Base-by-base conservation (phyloP, 441 rosid genomes). In the Pelargonium citronellum region DNA sequence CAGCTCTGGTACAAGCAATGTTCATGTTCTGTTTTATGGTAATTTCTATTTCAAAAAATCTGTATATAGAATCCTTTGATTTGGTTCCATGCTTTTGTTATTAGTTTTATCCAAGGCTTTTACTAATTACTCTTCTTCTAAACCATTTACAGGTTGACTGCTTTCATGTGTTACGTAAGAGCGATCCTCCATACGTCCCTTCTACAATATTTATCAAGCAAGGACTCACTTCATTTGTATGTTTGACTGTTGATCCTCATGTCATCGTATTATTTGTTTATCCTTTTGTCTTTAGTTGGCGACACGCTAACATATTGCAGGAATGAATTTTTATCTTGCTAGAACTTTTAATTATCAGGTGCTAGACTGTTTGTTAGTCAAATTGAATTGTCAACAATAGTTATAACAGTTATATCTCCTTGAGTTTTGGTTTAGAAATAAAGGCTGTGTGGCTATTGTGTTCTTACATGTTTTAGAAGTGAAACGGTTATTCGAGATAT, bases 141-240 rank as follows among this genome's bases (percentile, higher is more conserved):
- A 44, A 73, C 51, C 70, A 22, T 66, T 58, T 66, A 63, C 87
- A 92, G 99, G 99, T 95, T 74, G 99, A 95, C 75, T 95, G 98
- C 84, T 95, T 95, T 82, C 99, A 95, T 74, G 98, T 95, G 73
- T 85, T 95, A 76, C 92, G 99, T 64, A 95, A 91, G 83, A 92
- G 97, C 55, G 97, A 95, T 82, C 96, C 96, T 72, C 95, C 97
- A 16, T 95, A 92, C 72, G 95, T 84, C 44, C 91, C 97, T 17
- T 79, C 95, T 67, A 67, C 92, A 66, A 87, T 84, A 74, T 91
- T 92, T 76, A 80, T 95, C 76, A 95, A 87, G 84, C 97, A 87
- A 86, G 99, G 98, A 67, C 96, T 95, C 49, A 73, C 92, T 69
- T 84, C 99, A 78, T 91, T 95, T 82, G 98, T 95, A 92, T 63